Conservation (phyloP, 768 basidiomycete genomes). For the Omphalotus guepiniiformis region DNA sequence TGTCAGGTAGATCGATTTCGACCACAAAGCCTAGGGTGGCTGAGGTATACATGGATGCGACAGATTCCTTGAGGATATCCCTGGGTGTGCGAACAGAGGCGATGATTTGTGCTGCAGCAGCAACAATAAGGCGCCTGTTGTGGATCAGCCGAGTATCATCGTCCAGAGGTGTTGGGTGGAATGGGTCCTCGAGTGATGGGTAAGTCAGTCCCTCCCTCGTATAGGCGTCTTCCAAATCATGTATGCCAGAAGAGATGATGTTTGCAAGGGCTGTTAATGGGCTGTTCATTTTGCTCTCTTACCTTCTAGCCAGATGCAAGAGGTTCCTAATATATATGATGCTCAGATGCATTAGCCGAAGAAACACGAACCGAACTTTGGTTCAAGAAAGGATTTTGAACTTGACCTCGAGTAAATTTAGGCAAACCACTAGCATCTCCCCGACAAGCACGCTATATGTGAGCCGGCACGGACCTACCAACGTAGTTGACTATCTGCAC, state of each 20-base stretch:
- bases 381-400: too few species aligned
- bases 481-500: too few species aligned
- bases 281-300: too few species aligned
- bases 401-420: too few species aligned
- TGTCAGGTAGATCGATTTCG: constrained; percentile 30
- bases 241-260: neutral
- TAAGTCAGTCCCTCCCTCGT: neutral
- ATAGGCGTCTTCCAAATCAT: neutral
- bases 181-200: neutral
- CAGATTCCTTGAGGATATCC: constrained; percentile 13
- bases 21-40: constrained; percentile 18
- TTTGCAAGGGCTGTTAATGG: neutral
- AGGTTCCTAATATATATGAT: too few species aligned
- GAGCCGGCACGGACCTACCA: too few species aligned
- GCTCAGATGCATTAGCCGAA: too few species aligned
- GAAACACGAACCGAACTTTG: too few species aligned
- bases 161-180: neutral
- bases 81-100: constrained; percentile 16
- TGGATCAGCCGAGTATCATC: neutral
- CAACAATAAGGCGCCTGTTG: neutral
- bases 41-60: constrained; percentile 14
- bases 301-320: too few species aligned
- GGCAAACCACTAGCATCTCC: too few species aligned
- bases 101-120: constrained; percentile 15
- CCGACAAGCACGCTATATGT: too few species aligned